A percentile compares a stretch with the other conserved stretches of the same genome.
Evolutionary conservation across 1,139 yeast genomes (phyloP).

Genomic region (Pichia norvegensis): DNA sequence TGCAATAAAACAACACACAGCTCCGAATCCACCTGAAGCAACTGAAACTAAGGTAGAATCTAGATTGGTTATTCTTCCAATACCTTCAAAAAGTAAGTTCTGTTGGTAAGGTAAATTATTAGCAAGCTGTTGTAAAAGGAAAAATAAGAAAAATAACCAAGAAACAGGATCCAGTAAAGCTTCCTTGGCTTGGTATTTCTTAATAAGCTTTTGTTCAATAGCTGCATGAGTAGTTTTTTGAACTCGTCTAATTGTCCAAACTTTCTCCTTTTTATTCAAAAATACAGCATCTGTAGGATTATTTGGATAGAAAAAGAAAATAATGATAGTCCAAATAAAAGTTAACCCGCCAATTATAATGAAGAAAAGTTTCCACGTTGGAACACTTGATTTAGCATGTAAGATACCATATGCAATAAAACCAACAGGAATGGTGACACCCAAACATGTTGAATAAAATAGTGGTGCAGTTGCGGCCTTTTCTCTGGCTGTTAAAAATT

Average conservation of each 20-base stretch:
- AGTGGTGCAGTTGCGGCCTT: slow-evolving; percentile 32
- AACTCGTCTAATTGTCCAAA: slow-evolving; percentile 32
- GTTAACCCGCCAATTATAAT: slow-evolving; percentile 33
- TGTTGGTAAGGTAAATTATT: slow-evolving; percentile 39
- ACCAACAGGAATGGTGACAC: slow-evolving; percentile 32
- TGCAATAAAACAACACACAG: slow-evolving; percentile 20
- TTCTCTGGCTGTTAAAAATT: slow-evolving; percentile 31
- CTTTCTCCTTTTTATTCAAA: slow-evolving; percentile 30
- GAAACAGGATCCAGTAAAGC: slow-evolving; percentile 35
- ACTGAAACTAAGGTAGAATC: slow-evolving; percentile 46
- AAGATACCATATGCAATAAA: slow-evolving; percentile 34
- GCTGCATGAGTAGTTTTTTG: slow-evolving; percentile 29
- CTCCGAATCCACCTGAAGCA: slow-evolving; percentile 23
- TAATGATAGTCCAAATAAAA: slow-evolving; percentile 27
- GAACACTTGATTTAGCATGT: slow-evolving; percentile 20
- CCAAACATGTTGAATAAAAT: slow-evolving; percentile 32
- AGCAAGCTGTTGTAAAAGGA: slow-evolving; percentile 33
- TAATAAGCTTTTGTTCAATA: slow-evolving; percentile 32
- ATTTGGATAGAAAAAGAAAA: slow-evolving; percentile 30
- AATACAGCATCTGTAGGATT: slow-evolving; percentile 32
- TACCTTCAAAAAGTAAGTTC: slow-evolving; percentile 31
- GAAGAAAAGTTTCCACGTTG: slow-evolving; percentile 31
- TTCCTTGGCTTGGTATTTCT: slow-evolving; percentile 32
- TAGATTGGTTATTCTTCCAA: slow-evolving; percentile 33
- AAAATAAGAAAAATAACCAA: slow-evolving; percentile 32